phyloP scores from a whole-genome alignment of 148 eudicot species.

The Chenopodium suecicum region DNA sequence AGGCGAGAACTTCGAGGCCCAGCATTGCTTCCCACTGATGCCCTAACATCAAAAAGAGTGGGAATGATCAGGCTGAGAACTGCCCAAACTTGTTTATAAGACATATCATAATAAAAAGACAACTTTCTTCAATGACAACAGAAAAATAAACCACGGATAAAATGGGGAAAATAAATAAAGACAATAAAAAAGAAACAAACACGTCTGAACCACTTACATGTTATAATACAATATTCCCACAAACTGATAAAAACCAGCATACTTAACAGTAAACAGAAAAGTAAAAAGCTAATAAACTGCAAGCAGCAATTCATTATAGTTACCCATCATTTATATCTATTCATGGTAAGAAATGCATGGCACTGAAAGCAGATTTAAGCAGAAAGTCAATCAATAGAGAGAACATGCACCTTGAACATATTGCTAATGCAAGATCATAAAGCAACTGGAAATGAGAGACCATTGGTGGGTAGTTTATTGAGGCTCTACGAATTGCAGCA shows the following conservation, averaged over 20 bases:
- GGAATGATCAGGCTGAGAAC: background rate
- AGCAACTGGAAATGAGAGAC: constrained; percentile 96
- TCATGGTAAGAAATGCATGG: background rate
- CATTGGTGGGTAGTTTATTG: constrained; percentile 93
- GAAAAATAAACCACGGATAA: background rate
- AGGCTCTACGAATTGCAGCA: constrained; percentile 96
- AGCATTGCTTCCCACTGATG: constrained; percentile 39
- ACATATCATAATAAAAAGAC: background rate
- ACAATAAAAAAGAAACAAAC: background rate
- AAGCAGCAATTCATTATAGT: background rate
- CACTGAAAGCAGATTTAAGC: background rate
- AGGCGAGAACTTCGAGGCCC: constrained; percentile 92
- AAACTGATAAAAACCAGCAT: background rate
- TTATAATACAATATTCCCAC: background rate
- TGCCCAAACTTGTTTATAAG: constrained; percentile 6
- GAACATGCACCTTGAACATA: constrained; percentile 68
- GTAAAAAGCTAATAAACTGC: background rate
- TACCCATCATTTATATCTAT: constrained; percentile 1
- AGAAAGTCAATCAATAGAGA: constrained; percentile 16
- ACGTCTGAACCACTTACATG: background rate
- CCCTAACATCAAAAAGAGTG: constrained; percentile 33
- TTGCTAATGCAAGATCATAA: constrained; percentile 83
- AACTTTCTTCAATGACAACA: background rate
- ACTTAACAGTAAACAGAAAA: background rate
- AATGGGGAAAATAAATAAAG: background rate